Evolutionary conservation across 768 basidiomycete genomes (phyloP).

Genomic region (Neoboletus subvelutipes): DNA sequence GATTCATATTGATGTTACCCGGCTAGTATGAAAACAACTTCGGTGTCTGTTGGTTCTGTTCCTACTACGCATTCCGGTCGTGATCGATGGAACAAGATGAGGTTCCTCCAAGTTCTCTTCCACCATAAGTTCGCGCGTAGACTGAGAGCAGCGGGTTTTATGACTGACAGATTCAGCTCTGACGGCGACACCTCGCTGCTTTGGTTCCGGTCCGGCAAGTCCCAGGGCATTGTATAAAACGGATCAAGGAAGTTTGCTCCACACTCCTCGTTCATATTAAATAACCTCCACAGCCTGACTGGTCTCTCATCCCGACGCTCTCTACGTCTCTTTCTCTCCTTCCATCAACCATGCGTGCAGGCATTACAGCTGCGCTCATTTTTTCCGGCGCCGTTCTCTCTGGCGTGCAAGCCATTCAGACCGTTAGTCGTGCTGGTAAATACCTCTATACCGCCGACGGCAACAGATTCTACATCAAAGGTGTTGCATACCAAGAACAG

Average conservation of each 20-base stretch:
- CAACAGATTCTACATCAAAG: constrained; percentile 84
- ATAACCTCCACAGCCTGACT: neutral
- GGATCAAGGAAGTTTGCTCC: constrained; percentile 5
- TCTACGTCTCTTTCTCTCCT: constrained; percentile 7
- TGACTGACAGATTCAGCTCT: neutral
- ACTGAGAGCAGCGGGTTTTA: neutral
- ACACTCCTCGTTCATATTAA: neutral
- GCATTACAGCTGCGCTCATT: constrained; percentile 30
- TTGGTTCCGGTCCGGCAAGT: neutral
- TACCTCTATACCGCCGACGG: constrained; percentile 81
- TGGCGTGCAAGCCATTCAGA: constrained; percentile 63
- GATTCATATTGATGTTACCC: neutral
- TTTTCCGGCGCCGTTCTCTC: constrained; percentile 43
- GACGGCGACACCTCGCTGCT: neutral
- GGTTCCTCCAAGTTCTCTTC: neutral
- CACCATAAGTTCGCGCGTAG: neutral
- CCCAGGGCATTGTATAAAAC: neutral
- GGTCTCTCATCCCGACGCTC: neutral
- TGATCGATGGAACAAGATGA: too few relatives aligned
- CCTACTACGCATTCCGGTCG: too few relatives aligned
- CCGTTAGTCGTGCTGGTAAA: constrained; percentile 67
- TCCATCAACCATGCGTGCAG: constrained; percentile 28
- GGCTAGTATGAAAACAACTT: neutral
- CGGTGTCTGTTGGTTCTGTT: neutral
- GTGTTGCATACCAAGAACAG: constrained; percentile 81